phyloP scores from a whole-genome alignment of 2,329 filamentous ascomycete genomes.

The Hymenoscyphus fraxineus region DNA sequence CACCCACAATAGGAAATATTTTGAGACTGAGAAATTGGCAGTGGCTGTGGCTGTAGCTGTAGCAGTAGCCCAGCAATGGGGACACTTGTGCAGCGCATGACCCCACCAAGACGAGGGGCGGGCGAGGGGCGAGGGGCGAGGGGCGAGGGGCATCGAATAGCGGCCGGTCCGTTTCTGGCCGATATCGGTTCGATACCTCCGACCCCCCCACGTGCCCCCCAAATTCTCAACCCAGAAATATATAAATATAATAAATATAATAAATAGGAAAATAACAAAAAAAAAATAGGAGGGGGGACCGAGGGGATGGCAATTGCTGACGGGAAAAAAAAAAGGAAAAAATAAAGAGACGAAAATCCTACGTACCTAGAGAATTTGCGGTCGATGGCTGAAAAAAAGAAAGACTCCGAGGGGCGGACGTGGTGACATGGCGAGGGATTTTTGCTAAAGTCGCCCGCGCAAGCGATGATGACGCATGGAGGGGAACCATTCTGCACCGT shows the following conservation, averaged over 20 bases:
- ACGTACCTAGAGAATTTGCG: constrained; percentile 23
- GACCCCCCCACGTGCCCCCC: background rate
- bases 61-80: background rate
- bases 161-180: constrained; percentile 12
- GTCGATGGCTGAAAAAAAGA: constrained; percentile 21
- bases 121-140: constrained; percentile 10
- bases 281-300: too few species aligned
- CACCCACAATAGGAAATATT: constrained; percentile 15
- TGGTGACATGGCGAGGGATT: constrained; percentile 10
- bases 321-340: background rate
- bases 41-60: constrained; percentile 5
- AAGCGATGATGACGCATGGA: constrained; percentile 20
- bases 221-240: too few species aligned
- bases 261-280: too few species aligned
- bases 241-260: too few species aligned
- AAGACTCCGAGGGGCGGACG: constrained; percentile 11
- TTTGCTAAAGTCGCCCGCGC: constrained; percentile 6
- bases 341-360: constrained; percentile 12
- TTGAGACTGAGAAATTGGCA: constrained; percentile 9
- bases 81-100: constrained; percentile 22
- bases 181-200: constrained; percentile 18
- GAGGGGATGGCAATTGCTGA: background rate
- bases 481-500: background rate
- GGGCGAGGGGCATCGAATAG: constrained; percentile 7
- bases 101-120: constrained; percentile 20